phyloP scores from a whole-genome alignment of 768 basidiomycete genomes.

The Trametes villosa region DNA sequence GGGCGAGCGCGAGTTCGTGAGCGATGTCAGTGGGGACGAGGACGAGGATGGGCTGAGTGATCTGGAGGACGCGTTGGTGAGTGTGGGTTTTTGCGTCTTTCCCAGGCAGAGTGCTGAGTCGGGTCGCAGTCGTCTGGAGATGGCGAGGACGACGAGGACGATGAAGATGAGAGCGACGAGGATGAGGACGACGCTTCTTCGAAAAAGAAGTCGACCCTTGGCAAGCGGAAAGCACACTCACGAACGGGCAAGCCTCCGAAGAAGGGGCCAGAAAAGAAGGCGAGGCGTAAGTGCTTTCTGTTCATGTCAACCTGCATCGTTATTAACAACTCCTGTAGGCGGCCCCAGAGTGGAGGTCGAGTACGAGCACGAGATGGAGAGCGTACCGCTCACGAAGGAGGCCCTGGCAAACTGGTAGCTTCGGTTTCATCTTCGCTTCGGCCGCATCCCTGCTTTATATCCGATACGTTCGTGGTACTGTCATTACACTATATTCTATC shows the following conservation, averaged over 20 bases:
- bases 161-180: constrained; percentile 45
- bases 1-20: constrained; percentile 79
- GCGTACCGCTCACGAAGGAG: constrained; percentile 36
- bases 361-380: constrained; percentile 93
- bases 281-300: constrained; percentile 51
- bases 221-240: constrained; percentile 67
- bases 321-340: constrained; percentile 42
- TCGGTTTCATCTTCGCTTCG: background rate
- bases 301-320: background rate
- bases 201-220: constrained; percentile 51
- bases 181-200: constrained; percentile 41
- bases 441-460: background rate
- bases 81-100: constrained; percentile 30
- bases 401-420: constrained; percentile 34
- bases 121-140: constrained; percentile 35
- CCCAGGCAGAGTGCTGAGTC: background rate
- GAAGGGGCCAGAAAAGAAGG: constrained; percentile 63
- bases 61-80: constrained; percentile 69
- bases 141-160: constrained; percentile 50
- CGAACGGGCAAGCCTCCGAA: constrained; percentile 47
- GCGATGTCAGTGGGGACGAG: constrained; percentile 72
- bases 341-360: constrained; percentile 92
- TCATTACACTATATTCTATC: constrained; percentile 3
- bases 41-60: constrained; percentile 68
- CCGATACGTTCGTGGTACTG: background rate